These are phyloP conservation scores for Tetrahymena borealis DNA, from an alignment of 73 alveolate species.

Conservation along the genomic window DNA sequence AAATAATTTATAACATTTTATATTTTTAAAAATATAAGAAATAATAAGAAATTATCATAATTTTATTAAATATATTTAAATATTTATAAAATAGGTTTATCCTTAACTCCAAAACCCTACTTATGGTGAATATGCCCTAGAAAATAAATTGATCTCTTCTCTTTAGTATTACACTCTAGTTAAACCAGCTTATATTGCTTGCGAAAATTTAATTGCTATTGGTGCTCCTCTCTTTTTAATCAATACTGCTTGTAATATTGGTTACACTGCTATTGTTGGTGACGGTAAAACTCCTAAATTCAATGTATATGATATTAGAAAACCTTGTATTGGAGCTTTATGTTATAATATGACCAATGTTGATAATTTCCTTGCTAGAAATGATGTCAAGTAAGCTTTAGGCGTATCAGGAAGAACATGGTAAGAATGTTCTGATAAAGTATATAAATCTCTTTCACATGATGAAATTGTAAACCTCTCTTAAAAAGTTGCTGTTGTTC, in stretches of 20 bases:
- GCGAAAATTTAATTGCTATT: constrained; percentile 27
- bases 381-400: constrained; percentile 32
- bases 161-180: constrained; percentile 4
- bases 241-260: constrained; percentile 23
- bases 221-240: constrained; percentile 16
- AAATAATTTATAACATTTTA: no score
- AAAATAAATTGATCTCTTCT: constrained; percentile 18
- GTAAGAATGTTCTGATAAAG: constrained; percentile 47
- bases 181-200: constrained; percentile 18
- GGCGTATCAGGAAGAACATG: constrained; percentile 52
- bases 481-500: constrained; percentile 31
- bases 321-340: constrained; percentile 37
- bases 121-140: constrained; percentile 47
- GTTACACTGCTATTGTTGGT: constrained; percentile 36
- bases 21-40: no score
- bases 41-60: no score
- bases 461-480: constrained; percentile 49
- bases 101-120: constrained; percentile 45
- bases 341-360: constrained; percentile 42
- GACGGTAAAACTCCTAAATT: constrained; percentile 40
- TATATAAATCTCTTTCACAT: constrained; percentile 42
- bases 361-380: constrained; percentile 27
- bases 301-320: constrained; percentile 55
- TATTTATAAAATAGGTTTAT: constrained; percentile 13
- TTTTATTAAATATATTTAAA: background rate